A percentile compares a stretch with the other conserved stretches of the same genome.
Evolutionary conservation across 441 rosid genomes (phyloP).

Genomic region (Arabidopsis lyrata): DNA sequence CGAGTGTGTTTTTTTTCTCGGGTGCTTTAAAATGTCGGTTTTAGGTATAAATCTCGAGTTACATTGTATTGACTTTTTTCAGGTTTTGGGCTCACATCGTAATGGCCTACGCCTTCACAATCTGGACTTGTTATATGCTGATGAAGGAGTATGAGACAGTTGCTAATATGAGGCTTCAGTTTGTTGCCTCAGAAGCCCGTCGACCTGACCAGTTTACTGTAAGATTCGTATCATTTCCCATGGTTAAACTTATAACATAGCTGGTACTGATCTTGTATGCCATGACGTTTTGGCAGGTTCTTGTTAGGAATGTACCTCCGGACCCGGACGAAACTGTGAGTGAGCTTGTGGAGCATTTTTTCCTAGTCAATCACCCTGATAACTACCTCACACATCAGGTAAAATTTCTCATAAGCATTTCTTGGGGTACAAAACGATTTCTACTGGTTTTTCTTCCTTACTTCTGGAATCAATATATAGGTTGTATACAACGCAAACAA

Average conservation of each 20-base stretch:
- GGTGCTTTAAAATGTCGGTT: neutral
- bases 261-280: neutral
- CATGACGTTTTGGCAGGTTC: constrained; percentile 58
- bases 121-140: constrained; percentile 89
- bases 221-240: constrained; percentile 36
- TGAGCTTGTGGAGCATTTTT: constrained; percentile 89
- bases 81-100: constrained; percentile 86
- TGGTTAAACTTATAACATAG: neutral
- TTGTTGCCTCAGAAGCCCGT: constrained; percentile 85
- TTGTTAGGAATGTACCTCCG: constrained; percentile 93
- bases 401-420: constrained; percentile 10
- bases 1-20: neutral
- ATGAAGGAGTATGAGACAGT: constrained; percentile 81
- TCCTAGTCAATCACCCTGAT: constrained; percentile 94
- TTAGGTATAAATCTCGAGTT: neutral
- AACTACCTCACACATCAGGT: constrained; percentile 92
- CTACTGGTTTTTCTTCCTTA: neutral
- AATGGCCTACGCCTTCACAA: constrained; percentile 89
- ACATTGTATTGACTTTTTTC: constrained; percentile 25
- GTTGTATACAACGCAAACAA: constrained; percentile 87
- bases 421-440: neutral
- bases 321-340: constrained; percentile 79
- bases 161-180: constrained; percentile 85
- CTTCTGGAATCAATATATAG: constrained; percentile 45
- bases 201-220: constrained; percentile 96